Percentiles rank a stretch among this genome's conserved stretches.
These are phyloP conservation scores for Papiliotrema laurentii DNA, from an alignment of 1,284 basidiomycete genomes.

Conservation along the genomic window DNA sequence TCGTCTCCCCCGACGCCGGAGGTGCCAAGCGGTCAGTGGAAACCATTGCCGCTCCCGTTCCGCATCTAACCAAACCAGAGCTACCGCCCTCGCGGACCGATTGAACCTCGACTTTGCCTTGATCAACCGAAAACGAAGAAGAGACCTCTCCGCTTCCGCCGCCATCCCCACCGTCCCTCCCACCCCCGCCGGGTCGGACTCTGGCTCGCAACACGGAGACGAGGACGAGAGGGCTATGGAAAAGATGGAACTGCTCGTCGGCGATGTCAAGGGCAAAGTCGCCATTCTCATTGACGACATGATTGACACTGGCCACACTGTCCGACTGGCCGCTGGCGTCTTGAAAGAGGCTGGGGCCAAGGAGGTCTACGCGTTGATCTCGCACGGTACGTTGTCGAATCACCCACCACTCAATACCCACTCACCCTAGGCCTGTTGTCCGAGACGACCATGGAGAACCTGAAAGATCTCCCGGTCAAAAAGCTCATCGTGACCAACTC, in stretches of 20 bases:
- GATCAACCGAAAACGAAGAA: conserved; percentile 78
- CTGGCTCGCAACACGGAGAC: conserved; percentile 30
- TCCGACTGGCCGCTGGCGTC: conserved; percentile 77
- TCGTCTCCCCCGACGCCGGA: conserved; percentile 95
- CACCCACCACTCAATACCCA: neutral
- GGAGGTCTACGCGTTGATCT: conserved; percentile 82
- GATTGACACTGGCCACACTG: conserved; percentile 91
- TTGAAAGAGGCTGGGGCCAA: conserved; percentile 83
- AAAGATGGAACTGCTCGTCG: conserved; percentile 89
- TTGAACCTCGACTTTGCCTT: conserved; percentile 94
- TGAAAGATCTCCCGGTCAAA: conserved; percentile 75
- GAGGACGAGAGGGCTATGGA: conserved; percentile 52
- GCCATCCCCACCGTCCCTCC: conserved; percentile 35
- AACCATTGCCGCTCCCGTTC: neutral
- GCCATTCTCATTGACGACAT: conserved; percentile 97
- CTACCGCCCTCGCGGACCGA: conserved; percentile 91
- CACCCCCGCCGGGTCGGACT: conserved; percentile 42
- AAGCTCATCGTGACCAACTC: conserved; percentile 84
- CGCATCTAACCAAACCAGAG: conserved; percentile 54
- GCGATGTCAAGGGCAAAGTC: conserved; percentile 90
- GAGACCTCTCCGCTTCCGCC: conserved; percentile 51
- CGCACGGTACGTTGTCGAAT: conserved; percentile 65
- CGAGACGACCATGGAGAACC: conserved; percentile 70
- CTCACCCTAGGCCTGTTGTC: conserved; percentile 67
- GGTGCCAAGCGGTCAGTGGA: conserved; percentile 85